phyloP scores from a whole-genome alignment of 805 yeast genomes.

The Metschnikowia gelsemii region DNA sequence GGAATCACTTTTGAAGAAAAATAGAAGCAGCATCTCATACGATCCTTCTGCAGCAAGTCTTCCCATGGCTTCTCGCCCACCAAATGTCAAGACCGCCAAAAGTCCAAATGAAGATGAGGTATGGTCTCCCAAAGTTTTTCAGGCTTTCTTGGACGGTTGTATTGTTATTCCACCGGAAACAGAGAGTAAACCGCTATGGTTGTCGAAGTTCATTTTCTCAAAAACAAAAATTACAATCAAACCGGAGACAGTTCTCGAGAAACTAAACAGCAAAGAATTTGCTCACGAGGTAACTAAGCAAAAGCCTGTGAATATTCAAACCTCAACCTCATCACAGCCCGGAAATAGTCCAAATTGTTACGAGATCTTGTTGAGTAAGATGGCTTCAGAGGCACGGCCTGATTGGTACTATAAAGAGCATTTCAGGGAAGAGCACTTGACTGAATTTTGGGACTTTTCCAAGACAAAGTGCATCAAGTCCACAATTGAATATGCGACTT shows the following conservation, averaged over 20 bases:
- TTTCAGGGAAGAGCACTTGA: constrained; percentile 11
- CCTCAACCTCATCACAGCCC: too few relatives aligned
- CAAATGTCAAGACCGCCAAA: background rate
- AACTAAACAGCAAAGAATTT: constrained; percentile 5
- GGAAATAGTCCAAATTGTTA: too few relatives aligned
- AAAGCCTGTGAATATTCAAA: too few relatives aligned
- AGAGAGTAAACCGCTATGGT: constrained; percentile 6
- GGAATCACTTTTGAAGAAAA: constrained; percentile 1
- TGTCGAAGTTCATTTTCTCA: constrained; percentile 4
- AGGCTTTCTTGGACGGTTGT: constrained; percentile 14
- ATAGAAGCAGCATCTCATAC: background rate
- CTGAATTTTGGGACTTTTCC: constrained; percentile 21
- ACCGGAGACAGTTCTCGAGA: background rate
- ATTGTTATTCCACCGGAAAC: constrained; percentile 5
- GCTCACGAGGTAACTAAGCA: constrained; percentile 1
- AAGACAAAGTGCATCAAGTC: constrained; percentile 20
- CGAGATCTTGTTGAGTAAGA: too few relatives aligned
- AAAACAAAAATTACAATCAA: background rate
- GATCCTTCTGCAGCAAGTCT: background rate
- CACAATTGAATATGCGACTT: constrained; percentile 20
- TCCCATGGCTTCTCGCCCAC: background rate
- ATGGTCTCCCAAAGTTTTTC: constrained; percentile 14
- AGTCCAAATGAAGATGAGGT: background rate
- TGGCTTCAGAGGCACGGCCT: constrained; percentile 6
- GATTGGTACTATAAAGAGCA: constrained; percentile 17